Conservation (phyloP, 1,284 basidiomycete species). For the Cystobasidiaceae sp. region DNA sequence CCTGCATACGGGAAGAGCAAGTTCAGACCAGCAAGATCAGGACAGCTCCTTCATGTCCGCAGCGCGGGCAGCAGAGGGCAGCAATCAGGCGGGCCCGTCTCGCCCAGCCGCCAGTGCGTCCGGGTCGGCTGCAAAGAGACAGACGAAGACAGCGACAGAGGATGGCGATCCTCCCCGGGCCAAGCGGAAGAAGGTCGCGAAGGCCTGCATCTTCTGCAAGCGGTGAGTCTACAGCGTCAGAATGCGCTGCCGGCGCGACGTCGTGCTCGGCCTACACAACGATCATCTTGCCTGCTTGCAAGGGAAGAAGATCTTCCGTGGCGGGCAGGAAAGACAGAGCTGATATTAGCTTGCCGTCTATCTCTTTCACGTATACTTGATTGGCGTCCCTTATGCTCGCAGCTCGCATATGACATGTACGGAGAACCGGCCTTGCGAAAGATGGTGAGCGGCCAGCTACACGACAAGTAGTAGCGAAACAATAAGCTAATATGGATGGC, state of each 20-base stretch:
- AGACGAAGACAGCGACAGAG: neutral
- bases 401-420: conserved; percentile 33
- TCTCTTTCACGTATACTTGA: neutral
- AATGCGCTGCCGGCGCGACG: neutral
- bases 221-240: conserved; percentile 1
- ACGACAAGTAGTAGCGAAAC: neutral
- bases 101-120: neutral
- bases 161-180: neutral
- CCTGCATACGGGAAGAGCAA: too few species aligned
- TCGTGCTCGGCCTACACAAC: neutral
- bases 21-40: too few species aligned
- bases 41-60: too few species aligned
- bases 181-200: conserved; percentile 26
- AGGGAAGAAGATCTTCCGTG: neutral
- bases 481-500: neutral
- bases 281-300: neutral
- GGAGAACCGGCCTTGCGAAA: conserved; percentile 32
- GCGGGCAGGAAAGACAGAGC: neutral
- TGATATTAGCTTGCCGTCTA: neutral
- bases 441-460: conserved; percentile 33
- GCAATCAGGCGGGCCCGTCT: neutral
- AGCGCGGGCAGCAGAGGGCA: conserved; percentile 1
- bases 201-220: conserved; percentile 32
- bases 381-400: neutral
- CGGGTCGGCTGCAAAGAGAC: neutral